A percentile compares a stretch with the other conserved stretches of the same genome.
Evolutionary conservation across 2,329 filamentous ascomycete genomes (phyloP).

Genomic region (Pyricularia sp.): DNA sequence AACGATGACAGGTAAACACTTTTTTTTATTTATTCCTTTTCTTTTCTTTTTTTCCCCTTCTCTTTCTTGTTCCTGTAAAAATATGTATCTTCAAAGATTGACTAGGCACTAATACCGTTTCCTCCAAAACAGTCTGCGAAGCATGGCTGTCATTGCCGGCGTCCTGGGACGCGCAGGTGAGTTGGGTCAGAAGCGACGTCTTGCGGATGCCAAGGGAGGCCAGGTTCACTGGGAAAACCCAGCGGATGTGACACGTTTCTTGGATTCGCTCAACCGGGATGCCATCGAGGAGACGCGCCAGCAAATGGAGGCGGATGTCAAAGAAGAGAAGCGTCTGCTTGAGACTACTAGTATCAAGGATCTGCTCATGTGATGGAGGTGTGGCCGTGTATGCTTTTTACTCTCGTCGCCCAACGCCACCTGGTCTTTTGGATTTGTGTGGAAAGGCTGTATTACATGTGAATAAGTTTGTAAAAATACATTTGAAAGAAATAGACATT

Average conservation of each 20-base stretch:
- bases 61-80: conserved; percentile 5
- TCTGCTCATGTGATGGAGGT: background rate
- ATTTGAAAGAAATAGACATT: background rate
- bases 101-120: background rate
- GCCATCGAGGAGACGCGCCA: background rate
- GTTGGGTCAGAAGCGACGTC: conserved; percentile 59
- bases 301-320: background rate
- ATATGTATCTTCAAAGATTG: background rate
- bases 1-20: conserved; percentile 84
- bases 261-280: conserved; percentile 17
- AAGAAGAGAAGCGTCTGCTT: background rate
- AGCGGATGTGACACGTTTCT: conserved; percentile 26
- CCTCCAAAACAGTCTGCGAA: conserved; percentile 56
- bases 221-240: conserved; percentile 52
- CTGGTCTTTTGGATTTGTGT: background rate
- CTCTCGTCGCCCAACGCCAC: background rate
- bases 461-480: background rate
- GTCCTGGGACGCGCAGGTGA: conserved; percentile 79
- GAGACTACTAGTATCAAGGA: background rate
- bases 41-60: too few species aligned
- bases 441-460: background rate
- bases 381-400: background rate
- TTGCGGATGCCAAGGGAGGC: conserved; percentile 52
- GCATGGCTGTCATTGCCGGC: conserved; percentile 72
- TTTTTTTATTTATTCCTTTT: too few species aligned